Conservation (phyloP, 345 rosid species). For the Dipteronia sinensis region DNA sequence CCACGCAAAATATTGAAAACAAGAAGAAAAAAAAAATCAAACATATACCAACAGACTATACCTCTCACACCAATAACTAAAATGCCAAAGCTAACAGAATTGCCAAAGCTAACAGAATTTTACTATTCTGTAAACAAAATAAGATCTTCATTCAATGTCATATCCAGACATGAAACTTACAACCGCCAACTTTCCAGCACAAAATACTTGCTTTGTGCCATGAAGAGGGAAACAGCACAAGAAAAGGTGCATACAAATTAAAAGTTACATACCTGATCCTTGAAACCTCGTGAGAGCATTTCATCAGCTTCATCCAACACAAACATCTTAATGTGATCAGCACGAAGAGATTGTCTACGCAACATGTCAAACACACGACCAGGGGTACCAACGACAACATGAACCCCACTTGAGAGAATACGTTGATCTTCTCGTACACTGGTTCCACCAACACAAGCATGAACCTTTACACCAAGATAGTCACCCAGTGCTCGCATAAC, state of each 20-base stretch:
- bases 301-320: constrained; percentile 84
- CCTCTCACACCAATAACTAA: background rate
- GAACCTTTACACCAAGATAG: constrained; percentile 80
- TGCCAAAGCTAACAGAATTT: background rate
- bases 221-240: background rate
- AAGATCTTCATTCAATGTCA: background rate
- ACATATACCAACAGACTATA: background rate
- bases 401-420: constrained; percentile 74
- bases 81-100: background rate
- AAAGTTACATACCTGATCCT: constrained; percentile 62
- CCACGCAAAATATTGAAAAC: background rate
- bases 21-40: background rate
- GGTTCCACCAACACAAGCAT: constrained; percentile 86
- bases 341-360: constrained; percentile 72
- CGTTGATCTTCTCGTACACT: constrained; percentile 86
- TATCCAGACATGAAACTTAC: background rate
- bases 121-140: background rate
- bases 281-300: constrained; percentile 86
- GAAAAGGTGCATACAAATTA: background rate
- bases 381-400: constrained; percentile 83
- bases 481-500: constrained; percentile 88
- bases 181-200: background rate
- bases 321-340: constrained; percentile 69
- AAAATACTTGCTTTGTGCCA: background rate
- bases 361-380: constrained; percentile 89